These are phyloP conservation scores for Sclerospora graminicola DNA, from an alignment of 352 stramenopile species.

Conservation along the genomic window DNA sequence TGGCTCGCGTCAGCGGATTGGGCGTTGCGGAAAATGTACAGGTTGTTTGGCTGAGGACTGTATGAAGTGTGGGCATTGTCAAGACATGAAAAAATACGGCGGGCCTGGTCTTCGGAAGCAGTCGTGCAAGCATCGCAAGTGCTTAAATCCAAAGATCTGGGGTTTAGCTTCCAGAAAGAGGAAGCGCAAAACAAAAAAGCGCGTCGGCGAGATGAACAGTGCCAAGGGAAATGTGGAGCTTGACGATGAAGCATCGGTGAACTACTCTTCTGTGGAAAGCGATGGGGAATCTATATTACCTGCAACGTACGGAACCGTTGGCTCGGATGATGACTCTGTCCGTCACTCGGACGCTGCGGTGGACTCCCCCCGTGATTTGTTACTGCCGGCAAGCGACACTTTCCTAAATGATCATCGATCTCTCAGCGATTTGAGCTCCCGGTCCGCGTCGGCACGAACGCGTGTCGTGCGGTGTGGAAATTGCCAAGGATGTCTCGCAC, in stretches of 20 bases:
- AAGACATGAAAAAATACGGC: slow-evolving; percentile 88
- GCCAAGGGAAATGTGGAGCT: slow-evolving; percentile 27
- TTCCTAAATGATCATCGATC: slow-evolving; percentile 27
- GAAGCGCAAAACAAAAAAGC: slow-evolving; percentile 25
- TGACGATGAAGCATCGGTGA: slow-evolving; percentile 31
- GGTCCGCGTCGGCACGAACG: slow-evolving; percentile 27
- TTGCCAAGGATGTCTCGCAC: slow-evolving; percentile 52
- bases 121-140: slow-evolving; percentile 83
- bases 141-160: slow-evolving; percentile 60
- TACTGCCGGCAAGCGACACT: slow-evolving; percentile 27
- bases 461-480: slow-evolving; percentile 71
- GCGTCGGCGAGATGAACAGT: slow-evolving; percentile 14
- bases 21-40: slow-evolving; percentile 63
- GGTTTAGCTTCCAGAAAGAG: slow-evolving; percentile 32
- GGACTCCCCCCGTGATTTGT: slow-evolving; percentile 26
- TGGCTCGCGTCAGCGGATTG: slow-evolving; percentile 56
- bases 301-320: slow-evolving; percentile 12
- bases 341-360: slow-evolving; percentile 21
- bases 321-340: slow-evolving; percentile 18
- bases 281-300: slow-evolving; percentile 36
- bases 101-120: slow-evolving; percentile 78
- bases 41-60: slow-evolving; percentile 75
- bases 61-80: slow-evolving; percentile 80
- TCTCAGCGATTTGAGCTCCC: slow-evolving; percentile 26
- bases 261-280: slow-evolving; percentile 48